Conservation (phyloP, 169 alveolate genomes). For the Plasmodium inui region DNA sequence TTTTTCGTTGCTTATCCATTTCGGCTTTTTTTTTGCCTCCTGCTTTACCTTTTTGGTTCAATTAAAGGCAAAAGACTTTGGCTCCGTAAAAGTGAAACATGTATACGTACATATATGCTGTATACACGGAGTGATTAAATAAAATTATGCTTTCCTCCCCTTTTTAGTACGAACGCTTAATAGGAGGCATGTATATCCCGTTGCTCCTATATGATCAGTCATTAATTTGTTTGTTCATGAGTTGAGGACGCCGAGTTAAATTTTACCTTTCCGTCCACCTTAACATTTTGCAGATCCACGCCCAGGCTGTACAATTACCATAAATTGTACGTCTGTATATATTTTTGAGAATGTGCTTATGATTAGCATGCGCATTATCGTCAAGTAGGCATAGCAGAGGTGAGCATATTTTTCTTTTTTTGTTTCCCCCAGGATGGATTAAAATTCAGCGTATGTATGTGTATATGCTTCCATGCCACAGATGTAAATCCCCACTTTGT, state of each 20-base stretch:
- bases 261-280: background rate
- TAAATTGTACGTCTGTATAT: background rate
- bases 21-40: background rate
- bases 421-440: background rate
- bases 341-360: background rate
- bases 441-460: background rate
- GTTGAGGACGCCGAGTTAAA: background rate
- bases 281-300: background rate
- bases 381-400: background rate
- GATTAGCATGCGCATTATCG: background rate
- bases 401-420: background rate
- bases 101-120: background rate
- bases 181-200: background rate
- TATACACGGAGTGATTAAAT: background rate
- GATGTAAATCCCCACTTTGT: background rate
- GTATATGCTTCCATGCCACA: background rate
- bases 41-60: background rate
- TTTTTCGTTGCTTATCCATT: background rate
- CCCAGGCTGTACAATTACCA: background rate
- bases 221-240: background rate
- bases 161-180: background rate
- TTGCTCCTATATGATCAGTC: background rate
- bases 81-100: background rate
- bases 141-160: background rate
- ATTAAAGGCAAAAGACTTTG: background rate